These are phyloP conservation scores for Kluyveromyces wickerhamii DNA, from an alignment of 805 yeast genomes.

Conservation along the genomic window DNA sequence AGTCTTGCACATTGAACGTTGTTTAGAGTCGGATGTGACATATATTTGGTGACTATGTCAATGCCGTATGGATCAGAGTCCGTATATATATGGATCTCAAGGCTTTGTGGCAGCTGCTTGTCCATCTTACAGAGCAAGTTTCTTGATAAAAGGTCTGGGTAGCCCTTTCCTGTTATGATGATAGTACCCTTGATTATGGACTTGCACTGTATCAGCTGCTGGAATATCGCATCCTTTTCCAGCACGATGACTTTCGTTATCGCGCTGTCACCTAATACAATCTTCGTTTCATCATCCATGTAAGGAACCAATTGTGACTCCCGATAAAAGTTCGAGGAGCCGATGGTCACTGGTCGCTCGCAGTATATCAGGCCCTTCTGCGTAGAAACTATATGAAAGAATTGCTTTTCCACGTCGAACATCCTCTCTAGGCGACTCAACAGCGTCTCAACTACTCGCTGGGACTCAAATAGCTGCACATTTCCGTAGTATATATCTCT, in stretches of 20 bases:
- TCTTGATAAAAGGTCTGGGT: conserved; percentile 53
- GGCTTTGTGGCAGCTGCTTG: conserved; percentile 11
- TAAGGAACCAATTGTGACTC: conserved; percentile 33
- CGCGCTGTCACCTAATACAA: not conserved
- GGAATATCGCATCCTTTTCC: conserved; percentile 49
- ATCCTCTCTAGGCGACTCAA: conserved; percentile 34
- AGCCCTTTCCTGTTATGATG: conserved; percentile 61
- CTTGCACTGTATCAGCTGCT: conserved; percentile 20
- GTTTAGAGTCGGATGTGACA: conserved; percentile 9
- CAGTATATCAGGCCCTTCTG: conserved; percentile 51
- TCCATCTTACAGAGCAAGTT: conserved; percentile 32
- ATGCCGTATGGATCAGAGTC: conserved; percentile 67
- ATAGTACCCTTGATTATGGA: conserved; percentile 11
- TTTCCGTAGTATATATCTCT: conserved; percentile 61
- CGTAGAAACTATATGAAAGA: conserved; percentile 44
- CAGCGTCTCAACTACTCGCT: conserved; percentile 35
- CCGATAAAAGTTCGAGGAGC: not conserved
- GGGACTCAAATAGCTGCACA: conserved; percentile 43
- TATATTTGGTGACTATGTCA: conserved; percentile 44
- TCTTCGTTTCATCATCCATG: conserved; percentile 16
- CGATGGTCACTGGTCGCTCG: conserved; percentile 4
- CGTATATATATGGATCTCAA: conserved; percentile 39
- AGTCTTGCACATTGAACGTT: conserved; percentile 11
- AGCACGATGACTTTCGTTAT: conserved; percentile 31
- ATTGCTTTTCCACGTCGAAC: conserved; percentile 33